A percentile compares a stretch with the other conserved stretches of the same genome.
These are phyloP conservation scores for Lasiosphaeris hirsuta DNA, from an alignment of 495 filamentous ascomycete genomes.

Conservation along the genomic window DNA sequence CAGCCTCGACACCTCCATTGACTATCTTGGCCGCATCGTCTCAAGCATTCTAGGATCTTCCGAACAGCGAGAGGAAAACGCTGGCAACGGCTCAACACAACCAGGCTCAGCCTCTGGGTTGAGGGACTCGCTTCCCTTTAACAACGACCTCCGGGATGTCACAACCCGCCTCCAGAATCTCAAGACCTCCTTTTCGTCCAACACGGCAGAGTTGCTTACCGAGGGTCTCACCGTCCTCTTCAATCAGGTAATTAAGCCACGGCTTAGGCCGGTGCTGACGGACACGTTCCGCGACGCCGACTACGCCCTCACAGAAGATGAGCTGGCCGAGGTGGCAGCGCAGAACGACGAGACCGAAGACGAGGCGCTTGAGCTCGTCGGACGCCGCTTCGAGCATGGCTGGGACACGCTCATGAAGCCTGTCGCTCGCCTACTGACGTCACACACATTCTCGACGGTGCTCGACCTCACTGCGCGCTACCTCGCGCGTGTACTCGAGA, in stretches of 20 bases:
- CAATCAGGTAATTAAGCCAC: slow-evolving; percentile 81
- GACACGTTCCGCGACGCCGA: slow-evolving; percentile 91
- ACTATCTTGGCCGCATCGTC: slow-evolving; percentile 87
- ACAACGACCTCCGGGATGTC: slow-evolving; percentile 66
- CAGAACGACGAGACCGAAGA: slow-evolving; percentile 53
- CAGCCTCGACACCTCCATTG: slow-evolving; percentile 84
- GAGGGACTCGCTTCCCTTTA: slow-evolving; percentile 70
- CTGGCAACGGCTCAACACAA: slow-evolving; percentile 6
- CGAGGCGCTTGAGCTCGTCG: slow-evolving; percentile 56
- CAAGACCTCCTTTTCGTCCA: slow-evolving; percentile 65
- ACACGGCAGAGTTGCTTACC: slow-evolving; percentile 73
- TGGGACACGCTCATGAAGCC: slow-evolving; percentile 86
- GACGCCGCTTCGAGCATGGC: slow-evolving; percentile 68
- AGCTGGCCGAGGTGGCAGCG: slow-evolving; percentile 45
- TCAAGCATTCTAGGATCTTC: slow-evolving; percentile 55
- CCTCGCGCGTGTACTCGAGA: slow-evolving; percentile 75
- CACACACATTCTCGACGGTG: slow-evolving; percentile 62
- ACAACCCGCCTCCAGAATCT: slow-evolving; percentile 63
- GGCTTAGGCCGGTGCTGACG: slow-evolving; percentile 76
- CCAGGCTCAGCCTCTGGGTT: slow-evolving; percentile 39
- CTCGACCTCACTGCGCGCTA: slow-evolving; percentile 69
- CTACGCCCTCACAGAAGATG: slow-evolving; percentile 59
- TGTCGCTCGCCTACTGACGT: slow-evolving; percentile 78
- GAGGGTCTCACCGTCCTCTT: slow-evolving; percentile 83
- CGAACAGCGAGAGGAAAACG: slow-evolving; percentile 16